phyloP scores from a whole-genome alignment of 768 basidiomycete species.

The Tulasnella sp. region DNA sequence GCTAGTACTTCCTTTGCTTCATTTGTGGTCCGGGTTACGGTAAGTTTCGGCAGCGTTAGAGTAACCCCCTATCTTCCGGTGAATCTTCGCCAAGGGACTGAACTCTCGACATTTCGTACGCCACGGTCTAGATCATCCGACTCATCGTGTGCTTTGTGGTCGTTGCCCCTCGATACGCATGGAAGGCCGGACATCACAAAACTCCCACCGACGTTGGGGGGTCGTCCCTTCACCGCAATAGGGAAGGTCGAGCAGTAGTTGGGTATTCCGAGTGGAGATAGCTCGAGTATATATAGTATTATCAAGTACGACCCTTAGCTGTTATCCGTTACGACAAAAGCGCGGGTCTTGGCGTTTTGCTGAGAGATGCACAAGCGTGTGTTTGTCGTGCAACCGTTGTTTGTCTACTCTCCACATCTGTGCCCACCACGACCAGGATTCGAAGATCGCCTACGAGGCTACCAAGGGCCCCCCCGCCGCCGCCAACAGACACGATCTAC shows the following conservation, averaged over 20 bases:
- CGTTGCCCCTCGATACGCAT: conserved; percentile 71
- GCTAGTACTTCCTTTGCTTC: background rate
- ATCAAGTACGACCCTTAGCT: background rate
- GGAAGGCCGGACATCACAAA: conserved; percentile 55
- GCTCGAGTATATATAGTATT: too few species aligned
- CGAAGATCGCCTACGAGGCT: background rate
- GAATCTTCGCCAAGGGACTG: background rate
- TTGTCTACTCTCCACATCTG: background rate
- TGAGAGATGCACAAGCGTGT: background rate
- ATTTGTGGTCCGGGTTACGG: background rate
- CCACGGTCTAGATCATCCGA: conserved; percentile 45
- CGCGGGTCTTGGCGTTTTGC: background rate
- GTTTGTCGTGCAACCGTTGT: background rate
- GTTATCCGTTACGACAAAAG: background rate
- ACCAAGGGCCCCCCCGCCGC: background rate
- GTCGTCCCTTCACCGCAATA: background rate
- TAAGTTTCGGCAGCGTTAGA: background rate
- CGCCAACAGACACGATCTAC: background rate
- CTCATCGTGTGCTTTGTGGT: conserved; percentile 82
- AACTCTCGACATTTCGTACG: background rate
- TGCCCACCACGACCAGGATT: background rate
- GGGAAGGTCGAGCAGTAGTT: background rate
- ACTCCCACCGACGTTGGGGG: conserved; percentile 56
- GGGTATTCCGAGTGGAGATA: too few species aligned
- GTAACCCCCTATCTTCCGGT: background rate